Evolutionary conservation across 495 filamentous ascomycete species (phyloP), one percentile per base, ranked within the genome.

Genomic region (Aspergillus nanangensis): DNA sequence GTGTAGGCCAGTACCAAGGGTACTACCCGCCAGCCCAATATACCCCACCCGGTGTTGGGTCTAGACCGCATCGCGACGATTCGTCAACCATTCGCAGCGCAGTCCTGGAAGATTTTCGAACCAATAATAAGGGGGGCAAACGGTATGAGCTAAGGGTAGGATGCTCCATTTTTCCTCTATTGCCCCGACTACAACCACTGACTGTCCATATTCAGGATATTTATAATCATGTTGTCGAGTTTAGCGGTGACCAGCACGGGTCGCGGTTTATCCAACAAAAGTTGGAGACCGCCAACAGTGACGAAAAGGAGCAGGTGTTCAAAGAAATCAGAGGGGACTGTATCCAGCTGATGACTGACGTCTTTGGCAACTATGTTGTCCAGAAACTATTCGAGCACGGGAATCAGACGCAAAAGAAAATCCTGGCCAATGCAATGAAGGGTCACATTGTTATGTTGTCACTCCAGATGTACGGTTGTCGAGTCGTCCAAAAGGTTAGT

Each of bases 361-460:
- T 96, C 11, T 97, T 96, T 59, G 93, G 93, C 14, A 98, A 98
- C 65, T 98, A 97, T 58, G 93, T 98, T 27, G 93, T 97, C 18
- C 93, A 98, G 57, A 97, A 96, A 61, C 82, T 97, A 50, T 97
- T 96, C 53, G 92, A 97, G 66, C 90, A 97, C 57, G 94, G 94
- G 23, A 95, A 90, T 51, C 92, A 96, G 61, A 75, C 81, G 5
- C 94, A 97, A 63, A 98, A 98, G 67, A 90, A 86, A 62, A 75
- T 85, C 2, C 62, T 98, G 33, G 92, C 89, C 3, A 80, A 81
- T 40, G 77, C 84, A 53, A 96, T 98, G 90, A 88, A 87, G 56
- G 82, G 82, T 0, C 86, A 90, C 56, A 81, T 97, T 9, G 65
- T 87, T 32, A 75, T 79, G 20, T 66, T 98, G 25, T 95, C 92